Evolutionary conservation across 2,329 filamentous ascomycete species (phyloP).

Genomic region (Mariannaea elegans): DNA sequence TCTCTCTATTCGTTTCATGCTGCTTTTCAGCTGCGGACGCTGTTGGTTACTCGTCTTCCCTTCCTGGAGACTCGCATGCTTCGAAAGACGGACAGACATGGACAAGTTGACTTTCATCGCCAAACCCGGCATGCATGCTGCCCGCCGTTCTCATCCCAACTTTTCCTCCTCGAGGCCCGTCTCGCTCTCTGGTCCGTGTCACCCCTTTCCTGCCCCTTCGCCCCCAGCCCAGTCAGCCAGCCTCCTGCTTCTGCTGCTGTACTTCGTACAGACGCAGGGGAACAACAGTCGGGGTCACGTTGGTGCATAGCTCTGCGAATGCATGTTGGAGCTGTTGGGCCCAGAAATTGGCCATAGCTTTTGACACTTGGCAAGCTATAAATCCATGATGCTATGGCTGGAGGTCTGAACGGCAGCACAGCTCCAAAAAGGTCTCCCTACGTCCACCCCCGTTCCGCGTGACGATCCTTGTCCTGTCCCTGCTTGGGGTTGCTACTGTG

Average conservation of each 20-base stretch:
- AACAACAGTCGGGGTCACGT: conserved; percentile 12
- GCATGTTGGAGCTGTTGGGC: neutral
- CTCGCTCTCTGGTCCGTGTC: conserved; percentile 5
- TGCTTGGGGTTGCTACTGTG: neutral
- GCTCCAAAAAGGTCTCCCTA: neutral
- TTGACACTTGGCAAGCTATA: neutral
- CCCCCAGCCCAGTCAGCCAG: neutral
- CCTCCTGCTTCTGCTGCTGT: neutral
- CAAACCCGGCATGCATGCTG: too few relatives aligned
- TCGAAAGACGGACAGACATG: too few relatives aligned
- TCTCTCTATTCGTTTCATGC: neutral
- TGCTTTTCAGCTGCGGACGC: too few relatives aligned
- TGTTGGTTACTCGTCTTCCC: neutral
- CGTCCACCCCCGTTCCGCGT: neutral
- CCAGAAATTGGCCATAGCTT: conserved; percentile 12
- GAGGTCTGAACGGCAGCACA: neutral
- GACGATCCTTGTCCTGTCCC: neutral
- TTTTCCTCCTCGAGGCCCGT: neutral
- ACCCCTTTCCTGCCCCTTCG: neutral
- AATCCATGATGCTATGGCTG: neutral
- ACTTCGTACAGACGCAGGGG: too few relatives aligned
- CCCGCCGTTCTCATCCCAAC: too few relatives aligned
- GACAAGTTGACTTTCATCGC: too few relatives aligned
- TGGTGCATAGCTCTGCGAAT: conserved; percentile 14
- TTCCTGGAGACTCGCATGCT: neutral